A percentile compares a stretch with the other conserved stretches of the same genome.
These are phyloP conservation scores for Talaromyces atroroseus DNA, from an alignment of 2,329 filamentous ascomycete species.

Conservation along the genomic window DNA sequence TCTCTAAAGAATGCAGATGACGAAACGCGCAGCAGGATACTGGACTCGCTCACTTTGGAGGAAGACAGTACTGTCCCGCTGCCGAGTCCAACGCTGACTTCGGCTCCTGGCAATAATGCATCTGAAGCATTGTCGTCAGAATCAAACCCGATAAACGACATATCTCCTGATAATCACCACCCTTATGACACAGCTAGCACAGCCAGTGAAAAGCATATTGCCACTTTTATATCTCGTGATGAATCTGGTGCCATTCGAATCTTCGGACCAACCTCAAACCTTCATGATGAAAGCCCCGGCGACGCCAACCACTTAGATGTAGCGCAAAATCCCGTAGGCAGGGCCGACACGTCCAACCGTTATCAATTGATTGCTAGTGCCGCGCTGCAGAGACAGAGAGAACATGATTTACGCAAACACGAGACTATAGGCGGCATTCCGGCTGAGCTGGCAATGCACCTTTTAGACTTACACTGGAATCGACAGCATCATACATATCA, in stretches of 20 bases:
- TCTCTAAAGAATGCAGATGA: constrained; percentile 6
- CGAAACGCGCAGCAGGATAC: not conserved
- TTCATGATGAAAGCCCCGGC: constrained; percentile 16
- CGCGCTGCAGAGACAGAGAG: constrained; percentile 18
- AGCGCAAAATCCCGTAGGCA: constrained; percentile 6
- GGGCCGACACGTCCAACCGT: constrained; percentile 15
- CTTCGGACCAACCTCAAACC: constrained; percentile 4
- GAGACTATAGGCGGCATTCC: constrained; percentile 17
- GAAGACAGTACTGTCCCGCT: not conserved
- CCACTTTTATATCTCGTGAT: constrained; percentile 5
- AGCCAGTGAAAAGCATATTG: not conserved
- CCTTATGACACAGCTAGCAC: not conserved
- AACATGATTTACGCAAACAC: constrained; percentile 16
- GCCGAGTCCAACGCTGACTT: not conserved
- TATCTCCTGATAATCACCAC: not conserved
- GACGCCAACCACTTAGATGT: constrained; percentile 12
- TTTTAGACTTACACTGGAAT: constrained; percentile 38
- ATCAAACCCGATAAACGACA: not conserved
- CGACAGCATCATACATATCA: constrained; percentile 36
- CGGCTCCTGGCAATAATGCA: not conserved
- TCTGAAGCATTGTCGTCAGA: not conserved
- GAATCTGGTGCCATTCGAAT: constrained; percentile 3
- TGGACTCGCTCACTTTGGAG: not conserved
- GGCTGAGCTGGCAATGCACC: constrained; percentile 31
- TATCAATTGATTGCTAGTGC: constrained; percentile 21